Evolutionary conservation across 768 basidiomycete species (phyloP), one percentile per base, ranked within the genome.

Genomic region (Suillus subalutaceus): DNA sequence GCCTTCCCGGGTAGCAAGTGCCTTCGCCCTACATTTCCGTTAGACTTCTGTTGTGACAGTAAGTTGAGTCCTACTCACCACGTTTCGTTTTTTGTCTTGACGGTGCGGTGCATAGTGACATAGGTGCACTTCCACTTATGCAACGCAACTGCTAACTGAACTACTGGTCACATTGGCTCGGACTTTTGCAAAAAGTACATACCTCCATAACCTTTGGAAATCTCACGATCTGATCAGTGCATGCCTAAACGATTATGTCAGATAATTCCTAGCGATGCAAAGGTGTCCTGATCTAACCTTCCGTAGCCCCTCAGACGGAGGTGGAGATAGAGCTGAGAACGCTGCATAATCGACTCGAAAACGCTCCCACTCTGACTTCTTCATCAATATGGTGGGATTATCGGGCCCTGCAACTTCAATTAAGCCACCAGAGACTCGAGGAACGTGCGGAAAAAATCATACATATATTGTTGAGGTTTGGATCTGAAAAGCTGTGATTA

Each of bases 1-100:
- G 7, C 85, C 86, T 67, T 82, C 71, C 4, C 56, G n/a, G 0
- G 55, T 15, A 0, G 84, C 84, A 35, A 82, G 68, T 0, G 0
- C 0, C 58, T 69, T 73, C 23, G 78, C 78, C 61, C 87, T 88
- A 58, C 10, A 67, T 40, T 35, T 8, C 55, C 13, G 26, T 43
- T n/a, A 62, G 38, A 5, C n/a, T 40, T 79, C 76, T 68, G 2
- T 64, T 55, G 67, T 46, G 74, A 71, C 46, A 20, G 35, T n/a
- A 16, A 46, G 20, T 15, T 62, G 38, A 48, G 30, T 40, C 20
- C 43, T 48, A 48, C 68, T 64, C 46, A 74, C 78, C 72, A 77
- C 9, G 0, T 0, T 16, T 56, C 32, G 57, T 72, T 74, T 4
- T 32, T 5, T 2, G 23, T 65, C 57, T 71, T 70, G 10, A 66